Percentiles rank a stretch among this genome's conserved stretches.
These are phyloP conservation scores for Trichoderma simmonsii DNA, from an alignment of 2,329 filamentous ascomycete genomes.

Conservation along the genomic window DNA sequence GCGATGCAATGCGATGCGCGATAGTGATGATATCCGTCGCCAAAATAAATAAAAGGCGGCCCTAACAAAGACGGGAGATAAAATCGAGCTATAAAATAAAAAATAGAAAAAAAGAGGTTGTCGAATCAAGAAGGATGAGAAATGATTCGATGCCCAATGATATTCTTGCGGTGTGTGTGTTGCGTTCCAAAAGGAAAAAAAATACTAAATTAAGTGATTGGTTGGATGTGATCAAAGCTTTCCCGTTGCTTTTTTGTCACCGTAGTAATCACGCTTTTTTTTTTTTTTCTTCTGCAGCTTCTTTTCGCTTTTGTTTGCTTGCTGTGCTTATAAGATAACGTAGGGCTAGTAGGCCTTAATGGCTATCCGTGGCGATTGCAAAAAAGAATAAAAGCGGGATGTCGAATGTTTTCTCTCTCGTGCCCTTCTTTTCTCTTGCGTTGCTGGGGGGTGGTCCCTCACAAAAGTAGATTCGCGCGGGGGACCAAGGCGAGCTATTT, in stretches of 20 bases:
- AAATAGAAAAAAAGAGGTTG: background rate
- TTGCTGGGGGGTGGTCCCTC: background rate
- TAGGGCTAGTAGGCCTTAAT: background rate
- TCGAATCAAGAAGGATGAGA: conserved; percentile 2
- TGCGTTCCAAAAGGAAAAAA: conserved; percentile 4
- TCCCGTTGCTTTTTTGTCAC: background rate
- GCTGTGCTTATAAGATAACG: background rate
- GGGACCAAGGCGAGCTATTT: conserved; percentile 9
- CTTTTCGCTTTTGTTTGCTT: background rate
- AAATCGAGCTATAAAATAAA: background rate
- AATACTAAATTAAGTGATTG: conserved; percentile 2
- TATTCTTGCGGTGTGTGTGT: conserved; percentile 14
- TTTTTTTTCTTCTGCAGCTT: background rate
- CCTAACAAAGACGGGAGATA: background rate
- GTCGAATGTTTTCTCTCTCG: conserved; percentile 1
- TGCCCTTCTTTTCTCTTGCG: background rate
- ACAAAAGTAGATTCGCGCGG: background rate
- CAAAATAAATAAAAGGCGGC: background rate
- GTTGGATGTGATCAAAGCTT: background rate
- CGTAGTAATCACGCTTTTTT: background rate
- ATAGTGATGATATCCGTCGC: background rate
- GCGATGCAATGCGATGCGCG: background rate
- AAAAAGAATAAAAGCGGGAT: conserved; percentile 8
- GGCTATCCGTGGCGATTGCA: background rate
- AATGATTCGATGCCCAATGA: conserved; percentile 9